Percentiles rank a stretch among this genome's conserved stretches.
These are phyloP conservation scores for Leptographium galeiforme DNA, from an alignment of 2,329 filamentous ascomycete species.

Conservation along the genomic window DNA sequence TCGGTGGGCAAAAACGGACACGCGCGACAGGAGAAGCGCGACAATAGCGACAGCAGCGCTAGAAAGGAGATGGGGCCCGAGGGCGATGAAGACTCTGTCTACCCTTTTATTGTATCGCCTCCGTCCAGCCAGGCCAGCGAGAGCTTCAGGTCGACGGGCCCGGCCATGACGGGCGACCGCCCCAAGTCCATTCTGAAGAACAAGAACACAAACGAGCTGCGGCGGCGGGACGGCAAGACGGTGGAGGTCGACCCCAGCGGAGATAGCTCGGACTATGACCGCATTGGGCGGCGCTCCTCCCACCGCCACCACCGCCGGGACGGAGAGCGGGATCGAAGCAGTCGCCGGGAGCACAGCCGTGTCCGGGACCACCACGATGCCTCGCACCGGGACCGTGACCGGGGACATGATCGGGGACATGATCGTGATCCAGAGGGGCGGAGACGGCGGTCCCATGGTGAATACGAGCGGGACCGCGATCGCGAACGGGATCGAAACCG, in stretches of 20 bases:
- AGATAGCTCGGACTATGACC: background rate
- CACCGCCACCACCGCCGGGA: conserved; percentile 13
- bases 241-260: conserved; percentile 25
- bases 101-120: conserved; percentile 25
- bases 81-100: conserved; percentile 13
- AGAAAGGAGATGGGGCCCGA: conserved; percentile 5
- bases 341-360: background rate
- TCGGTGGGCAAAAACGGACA: background rate
- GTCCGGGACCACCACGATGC: conserved; percentile 20
- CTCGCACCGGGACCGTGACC: conserved; percentile 17
- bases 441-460: conserved; percentile 28
- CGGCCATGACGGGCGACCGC: conserved; percentile 14
- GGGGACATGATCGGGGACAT: conserved; percentile 6
- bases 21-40: background rate
- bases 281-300: background rate
- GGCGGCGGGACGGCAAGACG: conserved; percentile 33
- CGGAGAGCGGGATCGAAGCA: background rate
- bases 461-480: conserved; percentile 20
- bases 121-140: conserved; percentile 16
- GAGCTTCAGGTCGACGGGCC: conserved; percentile 17
- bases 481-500: conserved; percentile 3
- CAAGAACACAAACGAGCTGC: conserved; percentile 42
- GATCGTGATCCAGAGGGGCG: conserved; percentile 24
- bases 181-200: conserved; percentile 52
- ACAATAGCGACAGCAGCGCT: background rate